Evolutionary conservation across 2,329 filamentous ascomycete genomes (phyloP).

Genomic region (Pseudogymnoascus sp.): DNA sequence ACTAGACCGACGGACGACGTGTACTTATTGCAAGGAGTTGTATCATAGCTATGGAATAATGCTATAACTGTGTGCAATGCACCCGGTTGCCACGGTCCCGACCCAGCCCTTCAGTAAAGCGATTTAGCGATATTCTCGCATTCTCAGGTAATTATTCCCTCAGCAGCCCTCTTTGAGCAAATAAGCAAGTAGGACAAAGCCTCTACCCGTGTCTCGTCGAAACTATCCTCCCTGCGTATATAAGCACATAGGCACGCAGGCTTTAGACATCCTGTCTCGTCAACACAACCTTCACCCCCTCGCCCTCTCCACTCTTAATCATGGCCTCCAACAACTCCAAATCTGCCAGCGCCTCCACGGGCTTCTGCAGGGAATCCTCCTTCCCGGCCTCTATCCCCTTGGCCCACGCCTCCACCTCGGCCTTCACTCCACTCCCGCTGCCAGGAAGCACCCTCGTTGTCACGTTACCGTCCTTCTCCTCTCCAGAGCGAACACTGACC

Average conservation of each 20-base stretch:
- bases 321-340: constrained; percentile 27
- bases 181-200: not conserved
- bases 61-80: not conserved
- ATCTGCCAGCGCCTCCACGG: constrained; percentile 23
- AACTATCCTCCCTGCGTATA: not conserved
- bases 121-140: not conserved
- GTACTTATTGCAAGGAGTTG: not conserved
- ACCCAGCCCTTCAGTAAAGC: not conserved
- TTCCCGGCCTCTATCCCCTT: constrained; percentile 20
- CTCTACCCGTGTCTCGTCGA: not conserved
- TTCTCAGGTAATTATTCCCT: not conserved
- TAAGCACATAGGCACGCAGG: not conserved
- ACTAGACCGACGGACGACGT: not conserved
- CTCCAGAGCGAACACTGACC: constrained; percentile 22
- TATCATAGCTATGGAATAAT: not conserved
- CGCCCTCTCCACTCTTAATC: constrained; percentile 27
- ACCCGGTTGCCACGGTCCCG: not conserved
- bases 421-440: constrained; percentile 24
- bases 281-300: constrained; percentile 20
- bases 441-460: constrained; percentile 23
- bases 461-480: constrained; percentile 19
- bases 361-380: constrained; percentile 19
- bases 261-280: not conserved
- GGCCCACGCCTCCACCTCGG: constrained; percentile 26
- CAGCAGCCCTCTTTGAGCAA: not conserved